These are phyloP conservation scores for Gaeumannomyces tritici DNA, from an alignment of 2,329 filamentous ascomycete species.

Conservation along the genomic window DNA sequence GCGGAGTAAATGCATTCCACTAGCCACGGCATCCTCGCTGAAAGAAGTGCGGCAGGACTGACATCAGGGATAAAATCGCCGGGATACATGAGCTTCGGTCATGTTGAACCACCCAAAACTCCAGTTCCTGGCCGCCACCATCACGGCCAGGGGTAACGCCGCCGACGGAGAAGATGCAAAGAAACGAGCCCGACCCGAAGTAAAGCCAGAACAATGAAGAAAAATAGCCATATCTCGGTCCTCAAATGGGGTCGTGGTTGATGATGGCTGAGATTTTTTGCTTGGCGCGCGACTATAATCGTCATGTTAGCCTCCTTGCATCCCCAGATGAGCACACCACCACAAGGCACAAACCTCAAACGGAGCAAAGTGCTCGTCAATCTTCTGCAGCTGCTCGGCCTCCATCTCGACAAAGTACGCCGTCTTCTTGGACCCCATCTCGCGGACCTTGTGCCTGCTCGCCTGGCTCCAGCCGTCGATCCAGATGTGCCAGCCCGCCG, in stretches of 20 bases:
- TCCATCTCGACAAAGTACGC: conserved; percentile 4
- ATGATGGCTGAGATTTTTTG: conserved; percentile 2
- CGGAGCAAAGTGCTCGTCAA: conserved; percentile 2
- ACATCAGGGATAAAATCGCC: neutral
- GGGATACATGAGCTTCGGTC: neutral
- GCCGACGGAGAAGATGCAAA: neutral
- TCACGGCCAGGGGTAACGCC: neutral
- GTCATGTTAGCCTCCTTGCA: neutral
- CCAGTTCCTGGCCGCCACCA: neutral
- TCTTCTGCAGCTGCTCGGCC: conserved; percentile 4
- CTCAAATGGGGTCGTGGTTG: conserved; percentile 1
- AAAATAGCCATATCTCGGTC: neutral
- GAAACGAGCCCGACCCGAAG: neutral
- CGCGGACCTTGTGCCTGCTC: conserved; percentile 3
- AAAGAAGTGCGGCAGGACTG: neutral
- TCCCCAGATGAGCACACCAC: too few relatives aligned
- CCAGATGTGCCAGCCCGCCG: neutral
- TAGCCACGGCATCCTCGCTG: too few relatives aligned
- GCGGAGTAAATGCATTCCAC: too few relatives aligned
- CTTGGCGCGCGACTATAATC: neutral
- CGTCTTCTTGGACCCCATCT: conserved; percentile 3
- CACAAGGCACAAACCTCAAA: conserved; percentile 3
- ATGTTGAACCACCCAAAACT: neutral
- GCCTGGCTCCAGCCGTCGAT: conserved; percentile 4
- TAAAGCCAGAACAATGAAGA: neutral